A percentile compares a stretch with the other conserved stretches of the same genome.
Conservation (phyloP, 371 early-diverging fungal genomes). For the Apophysomyces ossiformis region DNA sequence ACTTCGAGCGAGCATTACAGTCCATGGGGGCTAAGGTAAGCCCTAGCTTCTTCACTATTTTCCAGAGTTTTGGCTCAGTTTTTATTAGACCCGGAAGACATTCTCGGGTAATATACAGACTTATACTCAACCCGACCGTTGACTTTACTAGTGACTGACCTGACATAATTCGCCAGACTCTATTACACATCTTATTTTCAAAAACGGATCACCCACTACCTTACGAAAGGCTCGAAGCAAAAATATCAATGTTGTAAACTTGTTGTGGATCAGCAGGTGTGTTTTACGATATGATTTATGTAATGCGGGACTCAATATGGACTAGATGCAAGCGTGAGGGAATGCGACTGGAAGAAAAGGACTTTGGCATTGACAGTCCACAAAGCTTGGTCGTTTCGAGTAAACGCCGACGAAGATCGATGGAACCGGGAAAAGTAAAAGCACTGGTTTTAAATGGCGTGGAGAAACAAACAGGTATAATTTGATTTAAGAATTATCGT, state of each 20-base stretch:
- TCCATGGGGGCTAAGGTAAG: slow-evolving; percentile 54
- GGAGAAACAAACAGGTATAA: slow-evolving; percentile 19
- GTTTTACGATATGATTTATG: not conserved
- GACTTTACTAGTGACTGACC: not conserved
- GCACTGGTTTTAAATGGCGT: slow-evolving; percentile 26
- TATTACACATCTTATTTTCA: slow-evolving; percentile 50
- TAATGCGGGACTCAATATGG: no score
- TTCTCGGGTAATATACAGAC: slow-evolving; percentile 27
- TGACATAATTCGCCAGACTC: slow-evolving; percentile 31
- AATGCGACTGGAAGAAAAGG: slow-evolving; percentile 37
- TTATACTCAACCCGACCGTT: not conserved
- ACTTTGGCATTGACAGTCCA: slow-evolving; percentile 41
- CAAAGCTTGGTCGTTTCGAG: slow-evolving; percentile 31
- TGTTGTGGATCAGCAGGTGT: slow-evolving; percentile 46
- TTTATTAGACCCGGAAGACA: slow-evolving; percentile 29
- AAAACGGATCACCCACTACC: slow-evolving; percentile 51
- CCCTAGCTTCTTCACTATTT: not conserved
- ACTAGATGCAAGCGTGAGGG: slow-evolving; percentile 42
- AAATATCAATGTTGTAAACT: slow-evolving; percentile 38
- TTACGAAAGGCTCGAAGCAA: slow-evolving; percentile 41
- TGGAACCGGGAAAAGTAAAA: slow-evolving; percentile 51
- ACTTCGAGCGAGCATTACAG: slow-evolving; percentile 47
- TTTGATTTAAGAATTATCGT: not conserved
- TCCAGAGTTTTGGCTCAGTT: slow-evolving; percentile 1
- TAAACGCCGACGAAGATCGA: slow-evolving; percentile 45